These are phyloP conservation scores for Cyanidioschyzon merolae DNA, from an alignment of 23 red algal genomes.

Conservation along the genomic window DNA sequence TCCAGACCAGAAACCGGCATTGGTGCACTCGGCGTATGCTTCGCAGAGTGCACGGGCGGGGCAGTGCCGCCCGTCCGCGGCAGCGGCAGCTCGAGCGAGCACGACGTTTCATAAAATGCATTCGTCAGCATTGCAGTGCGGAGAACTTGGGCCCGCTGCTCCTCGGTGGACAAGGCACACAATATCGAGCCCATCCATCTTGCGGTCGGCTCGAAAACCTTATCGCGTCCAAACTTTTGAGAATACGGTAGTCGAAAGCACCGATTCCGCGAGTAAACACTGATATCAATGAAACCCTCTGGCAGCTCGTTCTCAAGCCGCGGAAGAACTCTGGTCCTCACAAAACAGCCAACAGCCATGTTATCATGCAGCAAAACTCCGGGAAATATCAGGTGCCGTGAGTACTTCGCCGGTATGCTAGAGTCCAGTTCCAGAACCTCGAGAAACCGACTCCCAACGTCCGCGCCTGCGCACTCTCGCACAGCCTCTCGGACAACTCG, in stretches of 20 bases:
- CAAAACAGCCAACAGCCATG: conserved; percentile 37
- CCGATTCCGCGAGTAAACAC: conserved; percentile 75
- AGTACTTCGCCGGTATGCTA: conserved; percentile 46
- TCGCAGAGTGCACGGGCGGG: neutral
- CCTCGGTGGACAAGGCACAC: neutral
- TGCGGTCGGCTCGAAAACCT: conserved; percentile 2
- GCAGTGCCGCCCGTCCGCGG: neutral
- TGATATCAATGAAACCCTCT: conserved; percentile 48
- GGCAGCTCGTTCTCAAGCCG: neutral
- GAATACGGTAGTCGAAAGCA: conserved; percentile 66
- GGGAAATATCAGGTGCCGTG: conserved; percentile 43
- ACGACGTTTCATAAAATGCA: neutral
- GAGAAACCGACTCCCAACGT: neutral
- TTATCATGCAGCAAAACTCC: conserved; percentile 34
- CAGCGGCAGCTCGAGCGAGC: neutral
- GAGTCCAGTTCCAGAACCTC: conserved; percentile 47
- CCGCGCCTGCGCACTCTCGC: neutral
- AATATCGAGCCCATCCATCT: neutral
- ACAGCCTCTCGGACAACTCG: neutral
- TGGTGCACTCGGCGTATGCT: too few species aligned
- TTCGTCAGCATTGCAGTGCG: neutral
- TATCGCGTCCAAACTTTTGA: conserved; percentile 50
- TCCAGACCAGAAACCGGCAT: neutral
- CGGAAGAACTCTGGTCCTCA: conserved; percentile 24
- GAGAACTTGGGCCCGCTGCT: neutral